A percentile compares a stretch with the other conserved stretches of the same genome.
Evolutionary conservation across 2,329 filamentous ascomycete genomes (phyloP).

Genomic region (Aspergillus neotritici): DNA sequence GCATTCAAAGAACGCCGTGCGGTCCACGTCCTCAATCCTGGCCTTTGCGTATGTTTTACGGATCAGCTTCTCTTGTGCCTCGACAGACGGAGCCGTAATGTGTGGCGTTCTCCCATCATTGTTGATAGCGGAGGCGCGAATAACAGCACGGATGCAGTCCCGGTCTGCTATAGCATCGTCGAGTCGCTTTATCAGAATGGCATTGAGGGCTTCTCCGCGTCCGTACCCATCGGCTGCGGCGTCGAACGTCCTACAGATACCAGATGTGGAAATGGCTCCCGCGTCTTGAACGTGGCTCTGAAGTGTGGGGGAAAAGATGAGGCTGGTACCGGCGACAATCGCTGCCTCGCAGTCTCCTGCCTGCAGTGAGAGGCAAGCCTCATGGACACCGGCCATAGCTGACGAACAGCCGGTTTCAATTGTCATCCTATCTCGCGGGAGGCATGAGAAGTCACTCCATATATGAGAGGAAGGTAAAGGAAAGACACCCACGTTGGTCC

Average conservation of each 20-base stretch:
- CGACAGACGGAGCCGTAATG: neutral
- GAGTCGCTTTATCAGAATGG: slow-evolving; percentile 28
- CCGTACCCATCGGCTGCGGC: slow-evolving; percentile 29
- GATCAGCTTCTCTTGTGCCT: slow-evolving; percentile 9
- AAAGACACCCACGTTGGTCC: neutral
- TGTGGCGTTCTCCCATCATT: slow-evolving; percentile 17
- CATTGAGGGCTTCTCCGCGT: slow-evolving; percentile 29
- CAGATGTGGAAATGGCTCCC: slow-evolving; percentile 31
- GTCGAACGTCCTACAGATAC: slow-evolving; percentile 24
- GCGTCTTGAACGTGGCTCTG: slow-evolving; percentile 25
- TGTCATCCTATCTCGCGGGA: slow-evolving; percentile 13
- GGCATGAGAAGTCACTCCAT: neutral
- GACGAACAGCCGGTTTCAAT: slow-evolving; percentile 37
- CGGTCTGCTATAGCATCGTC: slow-evolving; percentile 24
- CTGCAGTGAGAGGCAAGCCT: slow-evolving; percentile 19
- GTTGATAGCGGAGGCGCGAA: slow-evolving; percentile 20
- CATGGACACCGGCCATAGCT: slow-evolving; percentile 26
- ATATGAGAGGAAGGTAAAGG: neutral
- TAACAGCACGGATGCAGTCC: slow-evolving; percentile 27
- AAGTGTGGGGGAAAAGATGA: slow-evolving; percentile 28
- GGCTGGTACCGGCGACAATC: slow-evolving; percentile 31
- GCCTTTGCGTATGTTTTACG: slow-evolving; percentile 3
- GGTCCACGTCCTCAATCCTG: slow-evolving; percentile 3
- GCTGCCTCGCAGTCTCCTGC: slow-evolving; percentile 17
- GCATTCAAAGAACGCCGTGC: slow-evolving; percentile 12